Evolutionary conservation across 495 filamentous ascomycete genomes (phyloP).

Genomic region (Neurospora sp.): DNA sequence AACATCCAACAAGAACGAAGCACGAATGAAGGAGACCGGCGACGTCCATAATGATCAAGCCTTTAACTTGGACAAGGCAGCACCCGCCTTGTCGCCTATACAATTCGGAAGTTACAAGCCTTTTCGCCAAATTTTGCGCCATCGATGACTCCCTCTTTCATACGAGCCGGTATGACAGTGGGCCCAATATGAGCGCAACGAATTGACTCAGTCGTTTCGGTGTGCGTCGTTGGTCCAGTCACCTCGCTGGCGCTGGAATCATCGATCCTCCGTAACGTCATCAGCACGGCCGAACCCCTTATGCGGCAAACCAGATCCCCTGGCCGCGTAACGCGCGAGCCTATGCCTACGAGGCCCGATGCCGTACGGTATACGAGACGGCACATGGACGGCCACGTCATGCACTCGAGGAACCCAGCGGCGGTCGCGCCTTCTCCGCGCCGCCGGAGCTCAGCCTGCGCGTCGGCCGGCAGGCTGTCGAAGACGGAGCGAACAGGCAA

Average conservation of each 20-base stretch:
- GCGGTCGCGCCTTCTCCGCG: conserved; percentile 6
- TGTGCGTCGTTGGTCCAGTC: not conserved
- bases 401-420: conserved; percentile 9
- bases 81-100: not conserved
- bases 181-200: conserved; percentile 5
- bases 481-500: conserved; percentile 3
- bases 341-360: conserved; percentile 7
- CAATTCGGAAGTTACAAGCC: not conserved
- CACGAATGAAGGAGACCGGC: too few species aligned
- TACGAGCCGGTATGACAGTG: conserved; percentile 7
- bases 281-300: conserved; percentile 3
- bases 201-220: not conserved
- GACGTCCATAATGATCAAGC: too few species aligned
- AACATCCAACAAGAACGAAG: too few species aligned
- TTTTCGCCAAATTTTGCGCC: not conserved
- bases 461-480: conserved; percentile 4
- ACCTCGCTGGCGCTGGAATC: not conserved
- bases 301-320: conserved; percentile 13
- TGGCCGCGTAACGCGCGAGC: conserved; percentile 6
- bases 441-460: conserved; percentile 2
- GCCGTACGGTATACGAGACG: conserved; percentile 10
- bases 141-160: conserved; percentile 2
- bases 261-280: conserved; percentile 4
- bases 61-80: too few species aligned
- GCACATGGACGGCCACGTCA: conserved; percentile 15